Percentiles rank a stretch among this genome's conserved stretches.
phyloP scores from a whole-genome alignment of 140 eudicot species.

The Flaveria floridana region DNA sequence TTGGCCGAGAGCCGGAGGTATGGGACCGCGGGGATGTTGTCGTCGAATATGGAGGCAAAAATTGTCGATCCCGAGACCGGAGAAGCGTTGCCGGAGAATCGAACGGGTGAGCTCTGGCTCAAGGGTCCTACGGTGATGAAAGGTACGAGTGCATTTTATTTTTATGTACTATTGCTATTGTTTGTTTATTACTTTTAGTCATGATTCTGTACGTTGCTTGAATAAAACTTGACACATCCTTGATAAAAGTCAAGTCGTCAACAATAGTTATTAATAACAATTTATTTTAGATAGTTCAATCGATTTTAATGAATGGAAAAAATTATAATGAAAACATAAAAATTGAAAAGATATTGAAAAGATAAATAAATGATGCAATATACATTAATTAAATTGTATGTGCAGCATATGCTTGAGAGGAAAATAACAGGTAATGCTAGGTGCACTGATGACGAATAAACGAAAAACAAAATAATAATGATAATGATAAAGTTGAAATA shows the following conservation, averaged over 20 bases:
- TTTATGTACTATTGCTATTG: neutral
- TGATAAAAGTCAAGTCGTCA: no score
- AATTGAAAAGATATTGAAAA: neutral
- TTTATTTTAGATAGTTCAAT: no score
- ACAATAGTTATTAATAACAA: no score
- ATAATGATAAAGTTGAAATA: neutral
- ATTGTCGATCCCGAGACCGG: conserved; percentile 86
- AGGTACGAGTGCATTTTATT: conserved; percentile 43
- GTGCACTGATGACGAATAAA: neutral
- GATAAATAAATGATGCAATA: neutral
- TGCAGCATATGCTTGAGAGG: neutral
- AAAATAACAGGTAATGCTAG: neutral
- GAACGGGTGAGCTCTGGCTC: conserved; percentile 95
- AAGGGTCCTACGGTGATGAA: conserved; percentile 86
- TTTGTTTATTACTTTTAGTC: neutral
- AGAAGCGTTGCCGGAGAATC: conserved; percentile 50
- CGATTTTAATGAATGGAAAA: no score
- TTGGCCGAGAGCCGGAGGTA: conserved; percentile 82
- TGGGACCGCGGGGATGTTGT: conserved; percentile 88
- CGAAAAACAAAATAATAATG: neutral
- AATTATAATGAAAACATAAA: no score
- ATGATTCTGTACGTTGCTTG: neutral
- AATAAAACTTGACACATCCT: no score
- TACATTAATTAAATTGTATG: neutral
- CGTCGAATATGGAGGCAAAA: conserved; percentile 83